Percentiles rank a stretch among this genome's conserved stretches.
Evolutionary conservation across 768 basidiomycete genomes (phyloP).

Genomic region (Lentinula lateritia): DNA sequence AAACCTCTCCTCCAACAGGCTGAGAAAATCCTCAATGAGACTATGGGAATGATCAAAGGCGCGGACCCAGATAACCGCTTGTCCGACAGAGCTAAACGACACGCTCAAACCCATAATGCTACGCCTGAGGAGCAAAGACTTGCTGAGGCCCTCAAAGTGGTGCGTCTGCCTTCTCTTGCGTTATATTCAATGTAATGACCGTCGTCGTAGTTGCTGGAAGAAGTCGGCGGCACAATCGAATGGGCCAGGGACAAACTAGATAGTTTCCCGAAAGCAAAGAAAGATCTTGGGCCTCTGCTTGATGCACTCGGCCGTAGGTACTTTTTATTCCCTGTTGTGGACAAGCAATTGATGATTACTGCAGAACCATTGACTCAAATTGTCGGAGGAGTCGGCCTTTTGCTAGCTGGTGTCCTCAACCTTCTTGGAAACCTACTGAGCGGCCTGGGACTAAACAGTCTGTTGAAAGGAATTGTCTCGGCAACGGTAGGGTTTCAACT

Average conservation of each 20-base stretch:
- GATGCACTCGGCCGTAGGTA: conserved; percentile 29
- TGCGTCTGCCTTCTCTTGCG: conserved; percentile 10
- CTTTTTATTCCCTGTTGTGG: neutral
- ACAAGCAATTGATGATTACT: neutral
- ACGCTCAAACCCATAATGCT: conserved; percentile 29
- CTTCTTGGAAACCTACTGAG: conserved; percentile 27
- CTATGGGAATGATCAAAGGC: conserved; percentile 28
- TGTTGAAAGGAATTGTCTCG: conserved; percentile 25
- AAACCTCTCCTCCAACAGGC: conserved; percentile 30
- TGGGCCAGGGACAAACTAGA: conserved; percentile 32
- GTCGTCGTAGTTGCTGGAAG: conserved; percentile 23
- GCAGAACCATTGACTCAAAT: conserved; percentile 32
- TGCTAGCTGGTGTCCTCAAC: conserved; percentile 30
- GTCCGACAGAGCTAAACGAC: conserved; percentile 27
- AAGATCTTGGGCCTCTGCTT: conserved; percentile 29
- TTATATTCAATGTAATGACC: neutral
- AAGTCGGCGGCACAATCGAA: conserved; percentile 31
- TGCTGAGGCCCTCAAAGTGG: conserved; percentile 30
- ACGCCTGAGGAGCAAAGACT: conserved; percentile 32
- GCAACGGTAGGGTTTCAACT: conserved; percentile 17
- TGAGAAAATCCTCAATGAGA: conserved; percentile 32
- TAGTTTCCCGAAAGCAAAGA: conserved; percentile 31
- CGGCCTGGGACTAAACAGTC: conserved; percentile 25
- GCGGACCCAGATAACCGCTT: conserved; percentile 31
- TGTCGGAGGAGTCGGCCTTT: conserved; percentile 29